Percentiles rank a stretch among this genome's conserved stretches.
These are phyloP conservation scores for Paramecium sexaurelia DNA, from an alignment of 73 alveolate genomes.

Conservation along the genomic window DNA sequence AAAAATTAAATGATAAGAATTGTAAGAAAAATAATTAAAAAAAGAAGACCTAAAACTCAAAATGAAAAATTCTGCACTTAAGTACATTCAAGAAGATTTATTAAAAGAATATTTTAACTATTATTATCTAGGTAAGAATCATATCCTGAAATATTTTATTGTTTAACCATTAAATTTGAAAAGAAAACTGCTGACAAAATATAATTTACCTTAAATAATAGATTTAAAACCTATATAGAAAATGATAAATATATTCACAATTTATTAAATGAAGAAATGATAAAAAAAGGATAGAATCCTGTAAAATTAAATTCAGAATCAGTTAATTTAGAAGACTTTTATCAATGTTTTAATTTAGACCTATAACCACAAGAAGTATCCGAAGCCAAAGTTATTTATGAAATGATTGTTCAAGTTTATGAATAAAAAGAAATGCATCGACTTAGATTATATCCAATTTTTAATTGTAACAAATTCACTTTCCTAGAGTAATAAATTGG, in stretches of 20 bases:
- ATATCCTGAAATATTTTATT: not conserved
- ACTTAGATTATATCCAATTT: not conserved
- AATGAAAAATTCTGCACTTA: not conserved
- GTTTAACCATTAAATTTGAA: not conserved
- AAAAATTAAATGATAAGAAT: not conserved
- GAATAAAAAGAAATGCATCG: not conserved
- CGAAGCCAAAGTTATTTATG: not conserved
- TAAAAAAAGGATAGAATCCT: not conserved
- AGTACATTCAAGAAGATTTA: not conserved
- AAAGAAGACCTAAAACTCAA: slow-evolving; percentile 18
- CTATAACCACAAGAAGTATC: not conserved
- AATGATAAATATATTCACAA: not conserved
- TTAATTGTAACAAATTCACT: not conserved
- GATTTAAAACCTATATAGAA: not conserved
- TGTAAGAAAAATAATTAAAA: slow-evolving; percentile 1
- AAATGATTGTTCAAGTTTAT: not conserved
- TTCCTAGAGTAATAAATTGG: not conserved
- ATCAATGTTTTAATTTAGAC: not conserved
- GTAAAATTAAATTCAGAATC: not conserved
- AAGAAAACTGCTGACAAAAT: not conserved
- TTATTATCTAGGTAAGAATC: not conserved
- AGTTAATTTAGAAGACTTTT: not conserved
- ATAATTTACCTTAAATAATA: not conserved
- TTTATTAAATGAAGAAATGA: not conserved
- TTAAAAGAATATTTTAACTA: not conserved